Percentiles rank a stretch among this genome's conserved stretches.
Evolutionary conservation across 2,329 filamentous ascomycete species (phyloP).

Genomic region (Pestalotiopsis sp.): DNA sequence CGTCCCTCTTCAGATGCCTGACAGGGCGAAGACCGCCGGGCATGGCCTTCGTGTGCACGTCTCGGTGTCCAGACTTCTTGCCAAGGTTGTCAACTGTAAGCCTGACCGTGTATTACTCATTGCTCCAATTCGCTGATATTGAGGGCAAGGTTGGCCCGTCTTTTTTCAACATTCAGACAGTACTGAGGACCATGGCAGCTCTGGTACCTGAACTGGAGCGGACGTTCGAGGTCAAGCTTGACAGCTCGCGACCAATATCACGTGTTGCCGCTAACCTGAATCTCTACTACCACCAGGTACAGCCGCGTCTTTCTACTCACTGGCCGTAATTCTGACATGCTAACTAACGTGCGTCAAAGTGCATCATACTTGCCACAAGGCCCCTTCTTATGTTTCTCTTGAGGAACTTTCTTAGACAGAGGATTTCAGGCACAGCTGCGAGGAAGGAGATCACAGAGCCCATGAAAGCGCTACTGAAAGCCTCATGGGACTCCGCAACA

Average conservation of each 20-base stretch:
- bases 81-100: not conserved
- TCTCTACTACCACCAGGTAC: not conserved
- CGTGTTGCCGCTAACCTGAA: not conserved
- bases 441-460: not conserved
- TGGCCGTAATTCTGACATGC: not conserved
- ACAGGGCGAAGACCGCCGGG: not conserved
- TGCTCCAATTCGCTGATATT: not conserved
- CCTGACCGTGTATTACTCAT: not conserved
- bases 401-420: not conserved
- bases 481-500: not conserved
- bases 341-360: not conserved
- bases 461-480: not conserved
- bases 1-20: not conserved
- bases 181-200: not conserved
- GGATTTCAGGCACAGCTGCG: not conserved
- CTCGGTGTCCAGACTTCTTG: not conserved
- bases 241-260: not conserved
- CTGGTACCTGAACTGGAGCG: not conserved
- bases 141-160: not conserved
- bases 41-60: not conserved
- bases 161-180: not conserved
- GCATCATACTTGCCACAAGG: not conserved
- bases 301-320: not conserved
- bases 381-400: not conserved
- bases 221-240: not conserved